Conservation (phyloP, 176 grass and related monocot species). For the Calamus simplicifolius region DNA sequence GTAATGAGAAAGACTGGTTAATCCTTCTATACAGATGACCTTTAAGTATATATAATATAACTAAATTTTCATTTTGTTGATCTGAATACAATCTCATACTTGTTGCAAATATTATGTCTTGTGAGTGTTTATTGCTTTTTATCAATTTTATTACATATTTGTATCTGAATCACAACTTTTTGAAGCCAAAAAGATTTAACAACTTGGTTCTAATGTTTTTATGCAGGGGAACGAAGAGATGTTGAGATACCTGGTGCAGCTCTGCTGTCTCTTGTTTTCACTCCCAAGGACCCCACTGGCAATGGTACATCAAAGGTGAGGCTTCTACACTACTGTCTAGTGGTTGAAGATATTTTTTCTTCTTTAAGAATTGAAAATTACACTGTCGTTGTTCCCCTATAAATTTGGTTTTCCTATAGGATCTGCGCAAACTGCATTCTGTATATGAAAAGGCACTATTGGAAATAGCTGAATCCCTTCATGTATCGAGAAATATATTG, state of each 20-base stretch:
- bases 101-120: background rate
- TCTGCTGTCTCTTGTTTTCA: conserved; percentile 52
- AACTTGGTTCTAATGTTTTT: background rate
- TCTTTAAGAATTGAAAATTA: background rate
- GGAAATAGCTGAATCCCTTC: conserved; percentile 76
- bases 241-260: conserved; percentile 69
- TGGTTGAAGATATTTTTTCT: background rate
- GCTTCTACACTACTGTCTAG: background rate
- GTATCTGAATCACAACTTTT: no score
- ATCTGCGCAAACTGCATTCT: conserved; percentile 60
- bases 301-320: conserved; percentile 54
- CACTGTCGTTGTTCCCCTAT: conserved; percentile 5
- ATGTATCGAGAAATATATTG: conserved; percentile 70
- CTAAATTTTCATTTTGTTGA: background rate
- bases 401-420: conserved; percentile 36
- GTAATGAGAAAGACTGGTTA: conserved; percentile 21
- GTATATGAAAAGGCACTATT: conserved; percentile 68
- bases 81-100: background rate
- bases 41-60: no score
- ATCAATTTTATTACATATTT: no score
- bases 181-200: no score
- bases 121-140: no score
- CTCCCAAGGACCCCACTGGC: conserved; percentile 48
- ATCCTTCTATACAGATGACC: no score
- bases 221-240: conserved; percentile 26